Conservation (phyloP, 805 yeast species). For the Candida sakaeoensis region DNA sequence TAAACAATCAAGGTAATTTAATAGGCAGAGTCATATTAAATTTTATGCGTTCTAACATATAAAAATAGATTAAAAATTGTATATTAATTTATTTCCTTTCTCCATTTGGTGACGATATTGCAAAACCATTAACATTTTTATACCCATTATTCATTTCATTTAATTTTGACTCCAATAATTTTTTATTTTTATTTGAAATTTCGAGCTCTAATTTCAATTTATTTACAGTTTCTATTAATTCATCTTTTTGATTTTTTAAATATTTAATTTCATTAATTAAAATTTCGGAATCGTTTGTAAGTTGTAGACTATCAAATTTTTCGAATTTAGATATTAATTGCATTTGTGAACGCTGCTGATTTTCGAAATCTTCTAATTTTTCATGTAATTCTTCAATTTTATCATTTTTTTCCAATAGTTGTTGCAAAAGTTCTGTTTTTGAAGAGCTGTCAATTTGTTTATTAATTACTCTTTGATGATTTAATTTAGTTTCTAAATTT, state of each 20-base stretch:
- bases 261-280: constrained; percentile 17
- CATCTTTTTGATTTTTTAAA: constrained; percentile 35
- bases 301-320: background rate
- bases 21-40: constrained; percentile 33
- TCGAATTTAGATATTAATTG: background rate
- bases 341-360: constrained; percentile 13
- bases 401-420: constrained; percentile 47
- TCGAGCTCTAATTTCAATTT: constrained; percentile 37
- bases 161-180: constrained; percentile 28
- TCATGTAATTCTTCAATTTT: constrained; percentile 43
- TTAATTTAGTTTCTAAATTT: constrained; percentile 52
- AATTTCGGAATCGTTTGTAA: background rate
- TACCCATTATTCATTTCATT: constrained; percentile 14
- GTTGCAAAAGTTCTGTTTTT: constrained; percentile 48
- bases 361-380: constrained; percentile 36
- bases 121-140: constrained; percentile 39
- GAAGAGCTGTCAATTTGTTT: constrained; percentile 41
- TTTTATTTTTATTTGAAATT: constrained; percentile 32
- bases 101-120: constrained; percentile 32
- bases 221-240: constrained; percentile 36
- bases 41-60: constrained; percentile 2
- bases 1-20: constrained; percentile 38
- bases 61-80: background rate
- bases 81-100: constrained; percentile 17
- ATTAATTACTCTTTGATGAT: constrained; percentile 61